Conservation (phyloP, 176 grass and related monocot species). For the Triticum turgidum region DNA sequence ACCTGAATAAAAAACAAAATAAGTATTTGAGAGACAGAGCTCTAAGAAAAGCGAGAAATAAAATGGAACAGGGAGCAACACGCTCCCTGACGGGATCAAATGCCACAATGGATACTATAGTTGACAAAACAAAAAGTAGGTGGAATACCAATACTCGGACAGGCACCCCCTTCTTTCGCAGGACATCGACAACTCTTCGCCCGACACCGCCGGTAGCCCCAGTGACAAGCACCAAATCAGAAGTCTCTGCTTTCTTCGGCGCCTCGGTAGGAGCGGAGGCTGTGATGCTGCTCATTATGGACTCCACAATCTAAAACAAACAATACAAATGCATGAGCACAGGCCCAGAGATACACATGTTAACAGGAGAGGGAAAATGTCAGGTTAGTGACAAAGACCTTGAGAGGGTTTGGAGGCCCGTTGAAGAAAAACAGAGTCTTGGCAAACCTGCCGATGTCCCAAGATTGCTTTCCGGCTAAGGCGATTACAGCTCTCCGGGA, state of each 20-base stretch:
- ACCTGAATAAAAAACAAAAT: constrained; percentile 47
- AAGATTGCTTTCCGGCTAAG: constrained; percentile 58
- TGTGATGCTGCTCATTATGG: constrained; percentile 69
- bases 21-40: not conserved
- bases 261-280: constrained; percentile 45
- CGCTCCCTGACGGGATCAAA: not conserved
- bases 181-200: constrained; percentile 66
- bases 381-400: constrained; percentile 39
- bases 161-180: constrained; percentile 70
- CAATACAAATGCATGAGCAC: not conserved
- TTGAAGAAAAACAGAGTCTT: constrained; percentile 94
- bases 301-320: constrained; percentile 61
- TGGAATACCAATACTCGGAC: constrained; percentile 75
- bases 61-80: not conserved
- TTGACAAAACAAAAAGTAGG: constrained; percentile 16
- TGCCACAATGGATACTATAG: not conserved
- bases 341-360: not conserved
- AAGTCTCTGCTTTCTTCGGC: constrained; percentile 58
- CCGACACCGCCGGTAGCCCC: constrained; percentile 94
- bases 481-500: constrained; percentile 51
- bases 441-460: constrained; percentile 89
- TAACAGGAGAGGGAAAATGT: not conserved
- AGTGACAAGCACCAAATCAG: constrained; percentile 66
- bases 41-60: not conserved
- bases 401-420: constrained; percentile 86